Evolutionary conservation across 805 yeast species (phyloP), one percentile per base, ranked within the genome.

Genomic region (Zygosaccharomyces siamensis): DNA sequence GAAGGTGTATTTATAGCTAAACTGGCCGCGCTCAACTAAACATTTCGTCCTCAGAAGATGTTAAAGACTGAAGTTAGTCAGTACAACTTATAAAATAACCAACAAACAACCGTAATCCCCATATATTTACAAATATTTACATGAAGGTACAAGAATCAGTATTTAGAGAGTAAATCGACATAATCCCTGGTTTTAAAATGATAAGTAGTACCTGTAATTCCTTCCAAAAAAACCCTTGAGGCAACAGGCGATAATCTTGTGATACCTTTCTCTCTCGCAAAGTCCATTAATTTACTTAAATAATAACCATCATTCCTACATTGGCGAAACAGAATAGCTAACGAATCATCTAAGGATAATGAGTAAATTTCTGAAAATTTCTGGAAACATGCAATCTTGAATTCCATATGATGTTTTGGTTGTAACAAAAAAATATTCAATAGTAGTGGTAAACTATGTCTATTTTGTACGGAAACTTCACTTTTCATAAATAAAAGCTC

Each of bases 341-440:
- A 24, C 10, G 53, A 40, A 21, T 53, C 54, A 7, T 32, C 46
- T 12, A 38, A 45, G 12, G 44, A 28, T 12, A 56, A 26, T 5
- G 47, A 21, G 30, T 54, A 47, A 1, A 39, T 21, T n/a, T 33
- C 40, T 10, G 42, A 33, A 30, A 58, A 52, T 7, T 21, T 43
- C 42, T 56, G 47, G 28, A 58, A 56, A 12, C 51, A 27, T n/a
- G 36, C 33, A 7, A 53, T 28, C 39, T 53, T 56, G 14, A 28
- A 32, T 28, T 31, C 43, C 5, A 43, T 33, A 16, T 37, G 42
- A 18, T 45, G 49, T 7, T 36, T 43, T 16, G 52, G 46, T 30
- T 62, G 62, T 38, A 57, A 35, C 18, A 66, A 27, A 7, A 59
- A 45, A 56, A 64, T 54, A 43, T 59, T 60, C 14, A 66, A 47